Conservation (phyloP, 202 grass and related monocot species). For the Zoysia matrella region DNA sequence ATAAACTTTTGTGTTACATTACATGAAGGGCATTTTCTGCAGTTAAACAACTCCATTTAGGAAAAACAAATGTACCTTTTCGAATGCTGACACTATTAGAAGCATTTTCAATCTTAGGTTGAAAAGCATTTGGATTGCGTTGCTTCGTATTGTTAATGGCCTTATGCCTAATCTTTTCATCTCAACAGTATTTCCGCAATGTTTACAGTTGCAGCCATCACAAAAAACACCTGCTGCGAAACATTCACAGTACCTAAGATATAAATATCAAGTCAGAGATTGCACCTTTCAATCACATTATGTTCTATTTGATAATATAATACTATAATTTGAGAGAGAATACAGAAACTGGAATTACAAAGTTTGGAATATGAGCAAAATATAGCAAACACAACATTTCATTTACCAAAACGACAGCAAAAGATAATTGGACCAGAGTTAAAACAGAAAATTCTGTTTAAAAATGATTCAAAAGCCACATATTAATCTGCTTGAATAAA, state of each 20-base stretch:
- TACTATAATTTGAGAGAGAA: constrained; percentile 10
- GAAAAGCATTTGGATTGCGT: constrained; percentile 73
- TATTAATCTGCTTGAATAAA: constrained; percentile 14
- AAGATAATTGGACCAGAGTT: constrained; percentile 27
- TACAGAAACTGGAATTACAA: constrained; percentile 18
- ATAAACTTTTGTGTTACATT: not conserved
- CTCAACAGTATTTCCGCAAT: constrained; percentile 72
- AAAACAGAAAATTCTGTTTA: constrained; percentile 2
- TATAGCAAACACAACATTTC: constrained; percentile 16
- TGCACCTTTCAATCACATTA: constrained; percentile 36
- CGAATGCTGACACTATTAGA: constrained; percentile 45
- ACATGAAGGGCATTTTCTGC: not conserved
- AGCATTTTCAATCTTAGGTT: constrained; percentile 76
- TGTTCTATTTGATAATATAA: constrained; percentile 34
- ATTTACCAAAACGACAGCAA: not conserved
- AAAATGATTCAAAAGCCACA: constrained; percentile 10
- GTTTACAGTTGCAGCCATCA: constrained; percentile 79
- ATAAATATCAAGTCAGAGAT: constrained; percentile 40
- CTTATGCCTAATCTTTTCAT: constrained; percentile 66
- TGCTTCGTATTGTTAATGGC: constrained; percentile 66
- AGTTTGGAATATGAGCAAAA: constrained; percentile 26
- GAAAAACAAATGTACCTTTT: constrained; percentile 51
- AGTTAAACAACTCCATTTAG: constrained; percentile 43
- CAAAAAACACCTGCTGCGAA: constrained; percentile 76
- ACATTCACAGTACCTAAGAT: constrained; percentile 77